Percentiles rank a stretch among this genome's conserved stretches.
Evolutionary conservation across 2,329 filamentous ascomycete species (phyloP).

Genomic region (Pyricularia sp.): DNA sequence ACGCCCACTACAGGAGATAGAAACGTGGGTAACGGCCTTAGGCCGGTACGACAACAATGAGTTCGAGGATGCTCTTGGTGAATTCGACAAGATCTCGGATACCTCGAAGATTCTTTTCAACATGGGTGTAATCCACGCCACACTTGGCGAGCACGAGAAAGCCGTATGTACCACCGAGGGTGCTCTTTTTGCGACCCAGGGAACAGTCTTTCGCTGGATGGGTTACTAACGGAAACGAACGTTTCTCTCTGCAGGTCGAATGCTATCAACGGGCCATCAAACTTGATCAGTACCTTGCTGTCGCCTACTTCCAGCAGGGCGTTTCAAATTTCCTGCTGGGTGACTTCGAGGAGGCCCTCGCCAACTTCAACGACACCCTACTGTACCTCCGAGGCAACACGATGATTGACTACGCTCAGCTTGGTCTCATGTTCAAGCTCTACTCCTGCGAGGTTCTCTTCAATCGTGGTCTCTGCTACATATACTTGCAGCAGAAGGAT

Average conservation of each 20-base stretch:
- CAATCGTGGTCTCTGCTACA: slow-evolving; percentile 94
- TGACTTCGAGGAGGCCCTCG: slow-evolving; percentile 93
- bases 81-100: slow-evolving; percentile 82
- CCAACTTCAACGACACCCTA: slow-evolving; percentile 97
- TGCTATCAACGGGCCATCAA: slow-evolving; percentile 87
- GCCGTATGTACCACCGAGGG: slow-evolving; percentile 54
- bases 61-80: slow-evolving; percentile 77
- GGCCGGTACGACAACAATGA: slow-evolving; percentile 94
- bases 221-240: slow-evolving; percentile 10
- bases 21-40: slow-evolving; percentile 92
- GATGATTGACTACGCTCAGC: slow-evolving; percentile 94
- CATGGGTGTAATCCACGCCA: slow-evolving; percentile 94
- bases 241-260: slow-evolving; percentile 57
- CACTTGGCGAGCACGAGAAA: slow-evolving; percentile 88
- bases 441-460: slow-evolving; percentile 97
- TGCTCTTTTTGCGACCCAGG: not conserved
- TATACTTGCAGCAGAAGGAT: slow-evolving; percentile 88
- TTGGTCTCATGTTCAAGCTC: slow-evolving; percentile 90
- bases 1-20: slow-evolving; percentile 67
- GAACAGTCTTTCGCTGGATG: not conserved
- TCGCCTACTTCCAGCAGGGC: slow-evolving; percentile 96
- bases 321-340: slow-evolving; percentile 96
- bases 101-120: slow-evolving; percentile 99
- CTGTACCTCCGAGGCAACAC: slow-evolving; percentile 92
- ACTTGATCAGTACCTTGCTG: slow-evolving; percentile 89